A percentile compares a stretch with the other conserved stretches of the same genome.
These are phyloP conservation scores for Nicotiana sylvestris DNA, from an alignment of 257 asterid species.

Conservation along the genomic window DNA sequence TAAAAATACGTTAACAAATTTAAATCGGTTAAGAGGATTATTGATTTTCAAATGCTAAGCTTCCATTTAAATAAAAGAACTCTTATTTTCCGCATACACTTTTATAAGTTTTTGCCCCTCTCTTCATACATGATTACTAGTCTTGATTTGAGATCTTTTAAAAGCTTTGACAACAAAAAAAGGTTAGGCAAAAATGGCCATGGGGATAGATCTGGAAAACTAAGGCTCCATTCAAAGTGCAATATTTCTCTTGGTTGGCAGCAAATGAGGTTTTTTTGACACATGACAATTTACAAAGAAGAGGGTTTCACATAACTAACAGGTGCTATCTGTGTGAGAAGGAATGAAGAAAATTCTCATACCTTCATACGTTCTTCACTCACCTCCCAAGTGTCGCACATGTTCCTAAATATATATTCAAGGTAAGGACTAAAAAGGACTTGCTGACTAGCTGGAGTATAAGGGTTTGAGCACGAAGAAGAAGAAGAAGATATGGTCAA, in stretches of 20 bases:
- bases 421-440: neutral
- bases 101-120: neutral
- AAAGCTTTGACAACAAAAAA: neutral
- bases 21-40: neutral
- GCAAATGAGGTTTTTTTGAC: neutral
- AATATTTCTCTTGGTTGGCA: neutral
- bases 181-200: neutral
- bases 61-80: neutral
- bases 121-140: neutral
- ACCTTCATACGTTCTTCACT: neutral
- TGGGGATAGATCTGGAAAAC: neutral
- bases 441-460: neutral
- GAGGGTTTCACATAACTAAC: neutral
- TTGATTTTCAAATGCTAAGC: neutral
- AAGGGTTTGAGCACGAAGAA: neutral
- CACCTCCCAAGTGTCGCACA: neutral
- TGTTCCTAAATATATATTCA: neutral
- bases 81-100: neutral
- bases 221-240: neutral
- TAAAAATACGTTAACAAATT: neutral
- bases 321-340: neutral
- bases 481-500: neutral
- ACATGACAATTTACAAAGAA: neutral
- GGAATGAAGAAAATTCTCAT: neutral
- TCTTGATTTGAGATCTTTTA: neutral